Conservation (phyloP, 2,329 filamentous ascomycete species). For the Diaporthe sp. region DNA sequence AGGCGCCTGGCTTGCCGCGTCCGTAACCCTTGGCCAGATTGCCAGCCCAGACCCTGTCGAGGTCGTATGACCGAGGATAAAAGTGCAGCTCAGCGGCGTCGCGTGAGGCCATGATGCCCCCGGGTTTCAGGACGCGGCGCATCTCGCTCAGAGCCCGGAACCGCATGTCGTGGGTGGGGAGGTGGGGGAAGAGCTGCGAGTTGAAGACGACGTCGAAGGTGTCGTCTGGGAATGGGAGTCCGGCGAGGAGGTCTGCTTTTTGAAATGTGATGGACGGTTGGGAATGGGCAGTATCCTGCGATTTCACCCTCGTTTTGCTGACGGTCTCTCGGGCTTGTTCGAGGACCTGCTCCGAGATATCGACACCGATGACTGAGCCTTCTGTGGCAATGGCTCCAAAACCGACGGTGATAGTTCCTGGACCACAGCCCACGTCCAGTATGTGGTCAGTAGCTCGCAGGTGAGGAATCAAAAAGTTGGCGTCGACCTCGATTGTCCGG, state of each 20-base stretch:
- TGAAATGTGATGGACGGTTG: constrained; percentile 13
- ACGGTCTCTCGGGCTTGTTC: neutral
- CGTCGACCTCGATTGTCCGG: constrained; percentile 35
- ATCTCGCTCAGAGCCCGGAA: constrained; percentile 48
- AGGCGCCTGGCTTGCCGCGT: neutral
- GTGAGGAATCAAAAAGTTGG: constrained; percentile 34
- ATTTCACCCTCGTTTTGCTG: neutral
- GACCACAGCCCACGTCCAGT: constrained; percentile 36
- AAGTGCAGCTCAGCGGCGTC: constrained; percentile 46
- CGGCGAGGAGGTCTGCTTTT: constrained; percentile 45
- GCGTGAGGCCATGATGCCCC: constrained; percentile 47
- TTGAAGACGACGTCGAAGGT: constrained; percentile 49
- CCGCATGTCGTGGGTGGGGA: constrained; percentile 41
- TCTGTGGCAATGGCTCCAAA: constrained; percentile 18
- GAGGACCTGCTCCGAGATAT: constrained; percentile 23
- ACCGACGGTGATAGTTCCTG: constrained; percentile 37
- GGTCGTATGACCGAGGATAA: neutral
- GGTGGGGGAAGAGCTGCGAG: constrained; percentile 49
- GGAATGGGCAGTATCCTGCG: neutral
- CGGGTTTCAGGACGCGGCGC: constrained; percentile 49
- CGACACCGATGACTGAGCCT: constrained; percentile 35
- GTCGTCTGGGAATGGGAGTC: constrained; percentile 48
- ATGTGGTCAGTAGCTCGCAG: constrained; percentile 8
- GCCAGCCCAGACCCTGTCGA: constrained; percentile 7
- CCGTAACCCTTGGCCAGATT: neutral